Evolutionary conservation across 345 rosid genomes (phyloP), one percentile per base, ranked within the genome.

Genomic region (Rhodamnia rubescens): DNA sequence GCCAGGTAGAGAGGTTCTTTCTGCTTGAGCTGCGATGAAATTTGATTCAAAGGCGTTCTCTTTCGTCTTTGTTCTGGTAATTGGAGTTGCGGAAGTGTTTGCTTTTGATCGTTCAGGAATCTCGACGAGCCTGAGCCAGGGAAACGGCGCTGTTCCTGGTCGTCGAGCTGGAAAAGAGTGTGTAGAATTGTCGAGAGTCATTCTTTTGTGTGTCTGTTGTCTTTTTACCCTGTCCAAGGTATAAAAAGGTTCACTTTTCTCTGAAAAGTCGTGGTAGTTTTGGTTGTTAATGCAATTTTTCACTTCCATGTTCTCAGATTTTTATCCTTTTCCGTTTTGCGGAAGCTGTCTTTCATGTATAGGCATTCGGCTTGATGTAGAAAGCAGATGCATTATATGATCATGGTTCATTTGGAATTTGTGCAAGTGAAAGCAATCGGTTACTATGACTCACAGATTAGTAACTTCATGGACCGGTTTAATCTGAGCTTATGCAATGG

Each of bases 1-100:
- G 85, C 88, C 94, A 91, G 98, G 98, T 96, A 87, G 81, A 26
- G 69, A 49, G 13, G 42, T 61, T 44, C 12, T 0, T 69, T 69
- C 78, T 69, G 78, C 78, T 74, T 53, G 10, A 16, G 49, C 16
- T 40, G 47, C n/a, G 87, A 85, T 50, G 83, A 22, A 55, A 57
- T 57, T 40, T 55, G 52, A 69, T 40, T 36, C 78, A 9, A 18
- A 0, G 64, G 32, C 13, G 18, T 52, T 52, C 26, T 29, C n/a
- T 74, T 87, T 55, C 82, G 81, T 24, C 69, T 81, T n/a, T 50
- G 58, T 26, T 50, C 81, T 40, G 50, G 57, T 55, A n/a, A 32
- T 32, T 49, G 13, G 29, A 15, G 12, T 27, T 82, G 56, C 0
- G 57, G 83, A n/a, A 26, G 20, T 16, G 11, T 51, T n/a, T 51